Conservation (phyloP, 768 basidiomycete species). For the Hygrophoropsis aurantiaca region DNA sequence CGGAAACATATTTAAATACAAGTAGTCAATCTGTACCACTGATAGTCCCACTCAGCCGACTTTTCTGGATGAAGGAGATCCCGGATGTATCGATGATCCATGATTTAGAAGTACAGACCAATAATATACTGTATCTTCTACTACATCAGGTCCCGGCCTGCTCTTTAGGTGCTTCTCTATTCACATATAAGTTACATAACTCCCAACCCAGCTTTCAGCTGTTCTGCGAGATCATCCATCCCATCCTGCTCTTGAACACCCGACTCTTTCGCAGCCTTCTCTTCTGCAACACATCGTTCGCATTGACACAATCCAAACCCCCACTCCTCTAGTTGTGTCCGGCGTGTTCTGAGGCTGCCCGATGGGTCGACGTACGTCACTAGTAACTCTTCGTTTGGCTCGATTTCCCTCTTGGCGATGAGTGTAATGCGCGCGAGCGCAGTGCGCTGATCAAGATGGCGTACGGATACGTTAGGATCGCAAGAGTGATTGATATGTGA, state of each 20-base stretch:
- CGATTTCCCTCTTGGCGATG: conserved; percentile 64
- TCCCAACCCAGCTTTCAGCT: conserved; percentile 66
- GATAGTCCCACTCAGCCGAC: too few species aligned
- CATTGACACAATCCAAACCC: conserved; percentile 75
- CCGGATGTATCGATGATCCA: too few species aligned
- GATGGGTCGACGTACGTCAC: conserved; percentile 78
- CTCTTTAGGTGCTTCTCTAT: too few species aligned
- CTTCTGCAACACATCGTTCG: conserved; percentile 64
- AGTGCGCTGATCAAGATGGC: conserved; percentile 69
- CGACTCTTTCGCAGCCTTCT: conserved; percentile 23
- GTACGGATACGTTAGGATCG: conserved; percentile 73
- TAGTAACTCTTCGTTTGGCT: conserved; percentile 69
- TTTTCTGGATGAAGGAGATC: too few species aligned
- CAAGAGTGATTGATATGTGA: conserved; percentile 89
- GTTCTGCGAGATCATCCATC: conserved; percentile 51
- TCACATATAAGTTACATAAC: conserved; percentile 38
- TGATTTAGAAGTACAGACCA: too few species aligned
- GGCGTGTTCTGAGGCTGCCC: conserved; percentile 38
- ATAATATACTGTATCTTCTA: too few species aligned
- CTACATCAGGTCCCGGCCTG: too few species aligned
- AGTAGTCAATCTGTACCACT: too few species aligned
- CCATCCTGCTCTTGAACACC: conserved; percentile 15
- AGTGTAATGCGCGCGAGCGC: conserved; percentile 75
- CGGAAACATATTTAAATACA: too few species aligned
- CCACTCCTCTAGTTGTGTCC: conserved; percentile 62